These are phyloP conservation scores for Cryptococcus hybrid DNA, from an alignment of 1,284 basidiomycete species.

Conservation along the genomic window DNA sequence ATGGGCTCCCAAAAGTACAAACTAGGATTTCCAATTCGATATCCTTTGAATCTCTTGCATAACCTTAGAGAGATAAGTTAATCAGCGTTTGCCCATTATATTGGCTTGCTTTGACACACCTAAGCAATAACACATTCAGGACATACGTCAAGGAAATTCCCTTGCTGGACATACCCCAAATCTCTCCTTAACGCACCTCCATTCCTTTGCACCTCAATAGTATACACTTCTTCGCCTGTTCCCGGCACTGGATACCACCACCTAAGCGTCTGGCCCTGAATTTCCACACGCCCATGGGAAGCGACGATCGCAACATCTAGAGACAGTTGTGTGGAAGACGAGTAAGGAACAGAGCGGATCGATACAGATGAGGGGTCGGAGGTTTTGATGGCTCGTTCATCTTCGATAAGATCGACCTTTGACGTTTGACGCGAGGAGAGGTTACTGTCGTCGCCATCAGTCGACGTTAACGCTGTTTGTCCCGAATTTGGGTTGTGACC, in stretches of 20 bases:
- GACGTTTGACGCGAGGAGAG: slow-evolving; percentile 8
- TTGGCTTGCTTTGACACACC: background rate
- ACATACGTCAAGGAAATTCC: slow-evolving; percentile 40
- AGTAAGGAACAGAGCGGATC: slow-evolving; percentile 8
- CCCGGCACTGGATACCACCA: slow-evolving; percentile 81
- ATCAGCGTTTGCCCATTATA: background rate
- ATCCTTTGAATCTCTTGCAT: slow-evolving; percentile 10
- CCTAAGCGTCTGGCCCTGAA: slow-evolving; percentile 65
- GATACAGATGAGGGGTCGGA: slow-evolving; percentile 10
- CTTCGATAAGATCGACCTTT: slow-evolving; percentile 5
- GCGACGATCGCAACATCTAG: slow-evolving; percentile 55
- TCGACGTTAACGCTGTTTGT: background rate
- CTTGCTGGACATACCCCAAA: slow-evolving; percentile 18
- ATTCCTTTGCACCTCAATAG: slow-evolving; percentile 63
- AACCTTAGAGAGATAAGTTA: slow-evolving; percentile 6
- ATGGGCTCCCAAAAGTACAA: too few relatives aligned
- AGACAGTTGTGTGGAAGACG: slow-evolving; percentile 11
- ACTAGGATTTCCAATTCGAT: background rate
- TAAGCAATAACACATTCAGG: slow-evolving; percentile 25
- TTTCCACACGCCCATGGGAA: slow-evolving; percentile 65
- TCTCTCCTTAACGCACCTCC: slow-evolving; percentile 55
- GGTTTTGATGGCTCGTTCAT: slow-evolving; percentile 1
- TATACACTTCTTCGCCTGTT: slow-evolving; percentile 56
- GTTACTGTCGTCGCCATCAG: background rate
- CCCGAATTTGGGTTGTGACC: slow-evolving; percentile 2